A percentile compares a stretch with the other conserved stretches of the same genome.
Evolutionary conservation across 306 rosid species (phyloP).

Genomic region (Vachellia pachyceras): DNA sequence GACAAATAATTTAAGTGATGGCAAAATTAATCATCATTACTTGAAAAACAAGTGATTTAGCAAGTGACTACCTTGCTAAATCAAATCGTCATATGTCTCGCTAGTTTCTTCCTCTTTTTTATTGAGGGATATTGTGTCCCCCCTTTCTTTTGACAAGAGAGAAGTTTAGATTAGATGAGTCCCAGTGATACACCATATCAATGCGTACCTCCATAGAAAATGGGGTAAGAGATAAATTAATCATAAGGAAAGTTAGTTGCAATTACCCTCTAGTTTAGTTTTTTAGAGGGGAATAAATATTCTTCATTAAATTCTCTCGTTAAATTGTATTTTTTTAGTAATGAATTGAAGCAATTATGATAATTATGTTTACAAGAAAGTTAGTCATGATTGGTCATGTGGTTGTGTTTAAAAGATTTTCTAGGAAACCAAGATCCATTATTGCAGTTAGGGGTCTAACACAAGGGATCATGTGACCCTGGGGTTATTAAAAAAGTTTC

Average conservation of each 20-base stretch:
- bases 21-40: neutral
- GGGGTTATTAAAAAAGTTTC: neutral
- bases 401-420: neutral
- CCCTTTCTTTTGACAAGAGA: too few relatives aligned
- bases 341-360: neutral
- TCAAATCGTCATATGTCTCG: too few relatives aligned
- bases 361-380: too few relatives aligned
- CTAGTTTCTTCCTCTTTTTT: too few relatives aligned
- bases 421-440: neutral
- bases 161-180: too few relatives aligned
- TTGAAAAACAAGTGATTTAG: too few relatives aligned
- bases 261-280: too few relatives aligned
- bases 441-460: neutral
- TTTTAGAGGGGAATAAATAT: neutral
- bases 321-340: neutral
- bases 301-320: neutral
- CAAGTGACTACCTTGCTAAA: too few relatives aligned
- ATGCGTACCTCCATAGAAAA: too few relatives aligned
- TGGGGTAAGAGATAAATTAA: too few relatives aligned
- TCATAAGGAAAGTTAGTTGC: too few relatives aligned
- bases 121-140: neutral
- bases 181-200: too few relatives aligned
- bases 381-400: neutral
- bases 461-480: neutral
- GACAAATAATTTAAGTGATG: neutral